These are phyloP conservation scores for Chaetomium fimeti DNA, from an alignment of 495 filamentous ascomycete species.

Conservation along the genomic window DNA sequence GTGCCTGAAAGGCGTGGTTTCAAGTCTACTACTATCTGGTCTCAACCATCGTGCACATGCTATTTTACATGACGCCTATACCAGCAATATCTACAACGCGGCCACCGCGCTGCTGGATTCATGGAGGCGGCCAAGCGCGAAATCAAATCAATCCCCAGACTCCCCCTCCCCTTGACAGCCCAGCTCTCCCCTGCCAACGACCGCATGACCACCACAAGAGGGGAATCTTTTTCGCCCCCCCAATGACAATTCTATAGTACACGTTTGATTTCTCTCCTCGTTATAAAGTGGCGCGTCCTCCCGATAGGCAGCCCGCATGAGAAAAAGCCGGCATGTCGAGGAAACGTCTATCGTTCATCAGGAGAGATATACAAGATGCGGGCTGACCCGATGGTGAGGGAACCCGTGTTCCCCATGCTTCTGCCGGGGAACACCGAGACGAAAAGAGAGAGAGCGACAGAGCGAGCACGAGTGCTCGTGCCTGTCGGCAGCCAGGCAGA, in stretches of 20 bases:
- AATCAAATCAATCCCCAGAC: slow-evolving; percentile 2
- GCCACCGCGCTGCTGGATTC: slow-evolving; percentile 8
- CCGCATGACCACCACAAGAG: neutral
- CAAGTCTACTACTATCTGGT: neutral
- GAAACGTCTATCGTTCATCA: slow-evolving; percentile 12
- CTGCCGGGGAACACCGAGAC: slow-evolving; percentile 1
- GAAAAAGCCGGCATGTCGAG: neutral
- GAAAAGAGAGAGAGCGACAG: slow-evolving; percentile 11
- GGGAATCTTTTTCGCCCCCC: neutral
- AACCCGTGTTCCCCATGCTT: slow-evolving; percentile 1
- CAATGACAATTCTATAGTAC: slow-evolving; percentile 13
- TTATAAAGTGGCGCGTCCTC: neutral
- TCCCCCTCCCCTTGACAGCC: slow-evolving; percentile 2
- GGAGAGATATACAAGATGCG: slow-evolving; percentile 10
- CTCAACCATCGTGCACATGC: slow-evolving; percentile 5
- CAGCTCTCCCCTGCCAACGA: neutral
- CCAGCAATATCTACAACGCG: slow-evolving; percentile 19
- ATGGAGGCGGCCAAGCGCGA: neutral
- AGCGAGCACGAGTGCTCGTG: neutral
- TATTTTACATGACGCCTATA: slow-evolving; percentile 15
- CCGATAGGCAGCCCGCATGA: neutral
- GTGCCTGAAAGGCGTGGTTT: neutral
- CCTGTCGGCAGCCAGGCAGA: slow-evolving; percentile 1
- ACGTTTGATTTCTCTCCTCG: neutral
- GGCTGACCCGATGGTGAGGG: neutral